Conservation (phyloP, 768 basidiomycete species). For the Russula earlei region DNA sequence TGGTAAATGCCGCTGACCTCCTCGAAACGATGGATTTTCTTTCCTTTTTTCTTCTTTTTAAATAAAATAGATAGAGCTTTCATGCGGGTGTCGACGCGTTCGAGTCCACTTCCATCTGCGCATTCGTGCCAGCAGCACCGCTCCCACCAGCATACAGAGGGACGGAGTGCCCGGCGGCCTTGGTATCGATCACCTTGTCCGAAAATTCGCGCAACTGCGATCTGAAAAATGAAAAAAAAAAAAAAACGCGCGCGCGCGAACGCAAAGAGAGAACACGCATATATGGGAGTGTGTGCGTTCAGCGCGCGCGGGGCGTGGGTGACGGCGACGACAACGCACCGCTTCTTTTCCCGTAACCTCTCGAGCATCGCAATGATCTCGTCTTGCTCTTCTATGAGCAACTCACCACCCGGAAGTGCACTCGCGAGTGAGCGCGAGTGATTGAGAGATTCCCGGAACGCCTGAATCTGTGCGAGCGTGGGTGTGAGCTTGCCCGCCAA, state of each 20-base stretch:
- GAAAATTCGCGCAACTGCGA: slow-evolving; percentile 47
- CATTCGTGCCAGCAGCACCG: slow-evolving; percentile 20
- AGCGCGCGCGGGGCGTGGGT: too few relatives aligned
- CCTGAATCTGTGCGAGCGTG: slow-evolving; percentile 48
- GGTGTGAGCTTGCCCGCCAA: too few relatives aligned
- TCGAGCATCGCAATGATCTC: slow-evolving; percentile 64
- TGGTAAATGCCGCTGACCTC: too few relatives aligned
- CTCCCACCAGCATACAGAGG: not conserved
- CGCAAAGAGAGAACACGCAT: too few relatives aligned
- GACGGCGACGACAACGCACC: slow-evolving; percentile 37
- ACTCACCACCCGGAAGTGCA: slow-evolving; percentile 62
- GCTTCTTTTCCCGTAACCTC: slow-evolving; percentile 50
- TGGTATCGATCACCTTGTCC: slow-evolving; percentile 31
- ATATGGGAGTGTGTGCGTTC: too few relatives aligned
- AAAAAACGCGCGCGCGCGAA: not conserved
- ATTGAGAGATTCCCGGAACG: slow-evolving; percentile 49
- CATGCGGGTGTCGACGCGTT: slow-evolving; percentile 57
- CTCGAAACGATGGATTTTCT: too few relatives aligned
- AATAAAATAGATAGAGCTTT: too few relatives aligned
- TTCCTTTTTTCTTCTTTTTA: too few relatives aligned
- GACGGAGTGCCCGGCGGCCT: slow-evolving; percentile 15
- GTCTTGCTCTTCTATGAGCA: slow-evolving; percentile 58
- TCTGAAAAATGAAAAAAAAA: slow-evolving; percentile 28
- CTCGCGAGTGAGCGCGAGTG: slow-evolving; percentile 52
- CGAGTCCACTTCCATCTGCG: slow-evolving; percentile 63